These are phyloP conservation scores for Neoarthrinium moseri DNA, from an alignment of 2,329 filamentous ascomycete genomes.

Conservation along the genomic window DNA sequence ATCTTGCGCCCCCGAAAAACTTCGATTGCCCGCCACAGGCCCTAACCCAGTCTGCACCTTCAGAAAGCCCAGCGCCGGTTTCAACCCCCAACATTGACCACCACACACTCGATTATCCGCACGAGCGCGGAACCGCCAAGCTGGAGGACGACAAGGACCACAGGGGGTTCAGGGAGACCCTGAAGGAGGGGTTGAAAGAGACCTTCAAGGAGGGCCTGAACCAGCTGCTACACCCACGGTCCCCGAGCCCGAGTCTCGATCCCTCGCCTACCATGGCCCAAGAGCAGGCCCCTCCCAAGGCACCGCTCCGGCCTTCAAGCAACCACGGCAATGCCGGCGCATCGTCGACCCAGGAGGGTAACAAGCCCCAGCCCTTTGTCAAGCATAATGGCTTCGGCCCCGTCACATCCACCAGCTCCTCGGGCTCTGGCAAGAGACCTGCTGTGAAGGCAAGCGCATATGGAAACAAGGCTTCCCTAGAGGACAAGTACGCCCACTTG, in stretches of 20 bases:
- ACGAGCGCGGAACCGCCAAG: conserved; percentile 13
- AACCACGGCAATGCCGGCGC: conserved; percentile 21
- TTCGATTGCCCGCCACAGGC: too few relatives aligned
- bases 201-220: conserved; percentile 10
- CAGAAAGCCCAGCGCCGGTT: too few relatives aligned
- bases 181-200: conserved; percentile 14
- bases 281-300: conserved; percentile 46
- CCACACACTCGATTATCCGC: conserved; percentile 25
- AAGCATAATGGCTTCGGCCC: conserved; percentile 13
- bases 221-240: conserved; percentile 12
- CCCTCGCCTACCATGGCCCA: conserved; percentile 39
- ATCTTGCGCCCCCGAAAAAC: too few relatives aligned
- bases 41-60: too few relatives aligned
- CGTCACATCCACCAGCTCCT: conserved; percentile 10
- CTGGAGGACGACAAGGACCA: conserved; percentile 9
- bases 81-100: conserved; percentile 29
- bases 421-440: conserved; percentile 14
- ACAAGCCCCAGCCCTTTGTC: conserved; percentile 14
- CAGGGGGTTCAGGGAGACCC: conserved; percentile 12
- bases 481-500: conserved; percentile 52
- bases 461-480: conserved; percentile 28
- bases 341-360: conserved; percentile 14
- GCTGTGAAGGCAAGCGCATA: conserved; percentile 25
- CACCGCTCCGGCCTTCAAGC: conserved; percentile 37
- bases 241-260: conserved; percentile 11